A percentile compares a stretch with the other conserved stretches of the same genome.
Evolutionary conservation across 306 rosid species (phyloP).

Genomic region (Dryas octopetala): DNA sequence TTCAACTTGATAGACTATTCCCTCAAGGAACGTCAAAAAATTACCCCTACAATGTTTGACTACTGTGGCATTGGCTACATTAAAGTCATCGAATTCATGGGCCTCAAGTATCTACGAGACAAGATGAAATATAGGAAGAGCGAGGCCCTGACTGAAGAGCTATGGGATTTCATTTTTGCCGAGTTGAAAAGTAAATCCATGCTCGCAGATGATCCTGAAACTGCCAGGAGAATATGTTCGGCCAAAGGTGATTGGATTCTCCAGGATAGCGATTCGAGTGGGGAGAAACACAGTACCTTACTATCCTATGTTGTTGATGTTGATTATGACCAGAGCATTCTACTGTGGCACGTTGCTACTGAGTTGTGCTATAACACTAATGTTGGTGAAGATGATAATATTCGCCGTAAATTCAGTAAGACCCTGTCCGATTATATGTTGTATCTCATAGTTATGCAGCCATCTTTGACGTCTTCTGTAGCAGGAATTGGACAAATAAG

Average conservation of each 20-base stretch:
- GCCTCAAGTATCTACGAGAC: conserved; percentile 31
- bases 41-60: not conserved
- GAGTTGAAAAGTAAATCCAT: conserved; percentile 23
- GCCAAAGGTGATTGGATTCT: conserved; percentile 33
- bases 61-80: not conserved
- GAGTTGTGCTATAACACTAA: conserved; percentile 17
- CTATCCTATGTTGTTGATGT: not conserved
- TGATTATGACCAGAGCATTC: conserved; percentile 33
- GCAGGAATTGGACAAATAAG: conserved; percentile 38
- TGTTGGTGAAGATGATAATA: accelerated
- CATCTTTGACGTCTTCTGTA: conserved; percentile 31
- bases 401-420: conserved; percentile 14
- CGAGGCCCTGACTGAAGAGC: not conserved
- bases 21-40: conserved; percentile 6
- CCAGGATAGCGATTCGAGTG: not conserved
- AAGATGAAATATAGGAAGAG: conserved; percentile 20
- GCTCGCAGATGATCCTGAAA: conserved; percentile 29
- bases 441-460: conserved; percentile 40
- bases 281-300: not conserved
- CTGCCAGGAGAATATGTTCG: conserved; percentile 11
- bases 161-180: conserved; percentile 28
- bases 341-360: conserved; percentile 47
- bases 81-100: not conserved
- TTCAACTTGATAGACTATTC: conserved; percentile 36
- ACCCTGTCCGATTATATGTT: conserved; percentile 44